A percentile compares a stretch with the other conserved stretches of the same genome.
phyloP scores from a whole-genome alignment of 306 rosid genomes.

The Clitoria ternatea region DNA sequence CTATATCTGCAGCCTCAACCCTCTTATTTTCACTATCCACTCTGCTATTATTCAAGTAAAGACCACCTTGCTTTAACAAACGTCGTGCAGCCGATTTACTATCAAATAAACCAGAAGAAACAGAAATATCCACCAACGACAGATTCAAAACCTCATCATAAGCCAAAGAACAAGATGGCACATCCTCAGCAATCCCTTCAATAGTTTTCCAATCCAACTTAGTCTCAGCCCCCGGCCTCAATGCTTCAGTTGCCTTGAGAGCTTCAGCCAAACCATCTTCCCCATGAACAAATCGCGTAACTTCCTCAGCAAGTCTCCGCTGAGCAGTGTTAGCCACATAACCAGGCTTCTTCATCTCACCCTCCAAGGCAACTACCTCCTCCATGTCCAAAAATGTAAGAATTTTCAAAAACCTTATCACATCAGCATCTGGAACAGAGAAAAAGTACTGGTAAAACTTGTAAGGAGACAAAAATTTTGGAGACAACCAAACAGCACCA shows the following conservation, averaged over 20 bases:
- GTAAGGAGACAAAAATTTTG: conserved; percentile 63
- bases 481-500: conserved; percentile 85
- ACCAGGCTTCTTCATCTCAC: conserved; percentile 53
- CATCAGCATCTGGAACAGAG: conserved; percentile 79
- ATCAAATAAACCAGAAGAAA: conserved; percentile 74
- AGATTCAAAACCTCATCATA: conserved; percentile 59
- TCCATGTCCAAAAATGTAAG: conserved; percentile 73
- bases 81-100: conserved; percentile 92
- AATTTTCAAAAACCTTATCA: conserved; percentile 69
- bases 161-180: conserved; percentile 73
- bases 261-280: conserved; percentile 84
- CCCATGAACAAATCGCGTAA: conserved; percentile 83
- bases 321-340: conserved; percentile 74
- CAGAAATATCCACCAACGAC: conserved; percentile 75
- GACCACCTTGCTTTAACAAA: conserved; percentile 89
- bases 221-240: conserved; percentile 87
- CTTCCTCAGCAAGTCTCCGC: conserved; percentile 84
- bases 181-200: conserved; percentile 82
- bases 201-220: conserved; percentile 82
- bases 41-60: conserved; percentile 81
- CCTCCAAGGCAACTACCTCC: conserved; percentile 61
- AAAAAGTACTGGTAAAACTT: conserved; percentile 90
- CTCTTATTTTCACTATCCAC: conserved; percentile 67
- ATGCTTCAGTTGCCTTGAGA: conserved; percentile 76
- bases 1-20: conserved; percentile 62